Percentiles rank a stretch among this genome's conserved stretches.
These are phyloP conservation scores for Colletotrichum sp. DNA, from an alignment of 2,329 filamentous ascomycete genomes.

Conservation along the genomic window DNA sequence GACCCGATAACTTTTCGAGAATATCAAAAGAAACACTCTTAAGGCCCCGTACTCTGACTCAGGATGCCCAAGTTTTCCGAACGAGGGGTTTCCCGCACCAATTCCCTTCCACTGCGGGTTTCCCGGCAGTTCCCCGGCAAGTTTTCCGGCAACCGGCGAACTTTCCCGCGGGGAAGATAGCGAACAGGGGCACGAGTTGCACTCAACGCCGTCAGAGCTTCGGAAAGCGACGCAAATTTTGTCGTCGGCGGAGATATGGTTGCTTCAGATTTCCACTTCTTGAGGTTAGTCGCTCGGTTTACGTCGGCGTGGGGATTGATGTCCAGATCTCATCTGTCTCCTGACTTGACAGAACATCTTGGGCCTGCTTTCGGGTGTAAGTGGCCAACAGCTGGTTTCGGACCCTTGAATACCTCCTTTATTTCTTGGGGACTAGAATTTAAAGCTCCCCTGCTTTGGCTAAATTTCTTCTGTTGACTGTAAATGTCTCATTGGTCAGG, in stretches of 20 bases:
- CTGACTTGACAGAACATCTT: neutral
- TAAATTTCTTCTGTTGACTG: no score
- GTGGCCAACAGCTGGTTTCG: neutral
- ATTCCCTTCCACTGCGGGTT: accelerated
- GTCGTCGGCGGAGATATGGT: accelerated
- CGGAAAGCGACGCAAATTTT: neutral
- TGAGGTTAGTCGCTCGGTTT: neutral
- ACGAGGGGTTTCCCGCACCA: neutral
- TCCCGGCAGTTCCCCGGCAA: neutral
- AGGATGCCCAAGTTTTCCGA: neutral
- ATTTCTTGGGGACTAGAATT: no score
- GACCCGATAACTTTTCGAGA: neutral
- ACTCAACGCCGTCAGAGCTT: neutral
- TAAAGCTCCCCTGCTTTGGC: no score
- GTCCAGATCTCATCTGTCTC: neutral
- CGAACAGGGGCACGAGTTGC: neutral
- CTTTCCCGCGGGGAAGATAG: neutral
- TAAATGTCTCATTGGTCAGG: no score
- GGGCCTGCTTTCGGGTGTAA: neutral
- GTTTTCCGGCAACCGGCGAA: neutral
- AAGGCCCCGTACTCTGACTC: neutral
- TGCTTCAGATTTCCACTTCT: neutral
- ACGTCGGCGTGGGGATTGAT: neutral
- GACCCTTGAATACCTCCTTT: neutral
- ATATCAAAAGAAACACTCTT: neutral